phyloP scores from a whole-genome alignment of 257 asterid species.

The Linaria vulgaris region DNA sequence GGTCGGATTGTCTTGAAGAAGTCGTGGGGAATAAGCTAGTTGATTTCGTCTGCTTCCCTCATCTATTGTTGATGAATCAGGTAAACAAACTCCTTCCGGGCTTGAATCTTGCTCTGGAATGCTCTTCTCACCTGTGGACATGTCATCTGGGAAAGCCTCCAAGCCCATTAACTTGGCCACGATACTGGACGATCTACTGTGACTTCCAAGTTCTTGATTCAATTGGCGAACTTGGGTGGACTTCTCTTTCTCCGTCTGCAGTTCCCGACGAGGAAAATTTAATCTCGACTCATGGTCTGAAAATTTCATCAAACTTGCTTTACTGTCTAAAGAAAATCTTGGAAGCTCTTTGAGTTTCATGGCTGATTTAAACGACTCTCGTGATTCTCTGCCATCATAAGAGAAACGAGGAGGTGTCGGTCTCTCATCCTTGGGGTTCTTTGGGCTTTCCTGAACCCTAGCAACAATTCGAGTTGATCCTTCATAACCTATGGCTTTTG shows the following conservation, averaged over 20 bases:
- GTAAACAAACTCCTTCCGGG: slow-evolving; percentile 33
- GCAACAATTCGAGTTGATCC: slow-evolving; percentile 35
- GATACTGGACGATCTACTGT: slow-evolving; percentile 56
- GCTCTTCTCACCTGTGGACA: slow-evolving; percentile 38
- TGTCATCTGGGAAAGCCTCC: slow-evolving; percentile 58
- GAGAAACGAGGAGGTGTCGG: slow-evolving; percentile 65
- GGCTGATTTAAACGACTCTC: slow-evolving; percentile 43
- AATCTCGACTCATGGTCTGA: slow-evolving; percentile 52
- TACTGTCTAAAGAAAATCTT: slow-evolving; percentile 88
- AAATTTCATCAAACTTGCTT: slow-evolving; percentile 53
- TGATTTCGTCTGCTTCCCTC: slow-evolving; percentile 40
- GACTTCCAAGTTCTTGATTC: slow-evolving; percentile 49
- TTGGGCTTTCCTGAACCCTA: slow-evolving; percentile 41
- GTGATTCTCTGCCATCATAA: slow-evolving; percentile 77
- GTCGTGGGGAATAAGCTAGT: slow-evolving; percentile 33
- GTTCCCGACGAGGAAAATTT: slow-evolving; percentile 42
- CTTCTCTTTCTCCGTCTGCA: slow-evolving; percentile 34
- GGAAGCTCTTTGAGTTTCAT: slow-evolving; percentile 69
- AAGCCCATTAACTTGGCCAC: slow-evolving; percentile 95
- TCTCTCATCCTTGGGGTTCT: slow-evolving; percentile 43
- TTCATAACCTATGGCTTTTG: slow-evolving; percentile 31
- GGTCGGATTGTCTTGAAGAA: slow-evolving; percentile 39
- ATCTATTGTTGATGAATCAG: slow-evolving; percentile 30
- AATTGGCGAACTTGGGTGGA: slow-evolving; percentile 22
- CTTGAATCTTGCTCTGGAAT: slow-evolving; percentile 31